Evolutionary conservation across 2,329 filamentous ascomycete genomes (phyloP).

Genomic region (Ophiobolus disseminans): DNA sequence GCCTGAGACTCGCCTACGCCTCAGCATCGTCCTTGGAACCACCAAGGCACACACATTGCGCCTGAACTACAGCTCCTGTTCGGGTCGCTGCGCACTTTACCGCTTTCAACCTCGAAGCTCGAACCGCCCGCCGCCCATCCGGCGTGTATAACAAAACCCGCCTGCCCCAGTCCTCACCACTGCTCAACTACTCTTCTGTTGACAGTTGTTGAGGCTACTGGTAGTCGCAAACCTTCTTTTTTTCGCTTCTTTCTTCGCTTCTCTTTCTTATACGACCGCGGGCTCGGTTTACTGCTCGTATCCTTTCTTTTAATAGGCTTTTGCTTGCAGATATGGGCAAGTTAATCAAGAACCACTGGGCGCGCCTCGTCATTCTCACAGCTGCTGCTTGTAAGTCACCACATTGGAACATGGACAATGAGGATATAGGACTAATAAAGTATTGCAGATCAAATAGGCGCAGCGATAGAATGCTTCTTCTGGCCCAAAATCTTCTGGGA

Average conservation of each 20-base stretch:
- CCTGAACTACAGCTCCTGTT: slow-evolving; percentile 27
- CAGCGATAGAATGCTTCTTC: slow-evolving; percentile 87
- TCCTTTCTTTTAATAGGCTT: slow-evolving; percentile 36
- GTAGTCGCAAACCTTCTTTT: slow-evolving; percentile 40
- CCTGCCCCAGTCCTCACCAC: slow-evolving; percentile 22
- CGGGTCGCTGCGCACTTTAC: slow-evolving; percentile 15
- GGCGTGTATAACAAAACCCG: slow-evolving; percentile 47
- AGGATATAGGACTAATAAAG: slow-evolving; percentile 7
- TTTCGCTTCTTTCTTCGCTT: slow-evolving; percentile 12
- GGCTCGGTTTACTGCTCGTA: slow-evolving; percentile 39
- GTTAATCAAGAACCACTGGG: slow-evolving; percentile 99
- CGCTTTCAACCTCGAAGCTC: slow-evolving; percentile 17
- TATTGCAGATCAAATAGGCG: slow-evolving; percentile 78
- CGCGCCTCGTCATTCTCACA: slow-evolving; percentile 87
- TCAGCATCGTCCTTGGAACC: slow-evolving; percentile 30
- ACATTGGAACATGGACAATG: background rate
- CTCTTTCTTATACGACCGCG: slow-evolving; percentile 29
- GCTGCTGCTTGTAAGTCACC: slow-evolving; percentile 74
- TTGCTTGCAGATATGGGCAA: slow-evolving; percentile 73
- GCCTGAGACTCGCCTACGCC: slow-evolving; percentile 45
- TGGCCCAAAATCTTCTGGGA: slow-evolving; percentile 99
- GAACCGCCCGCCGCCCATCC: slow-evolving; percentile 19
- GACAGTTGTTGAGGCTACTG: slow-evolving; percentile 47
- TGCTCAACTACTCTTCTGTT: slow-evolving; percentile 37
- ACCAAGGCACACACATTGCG: slow-evolving; percentile 13